Evolutionary conservation across 164 flowering plant genomes (phyloP).

Genomic region (Piper betle): DNA sequence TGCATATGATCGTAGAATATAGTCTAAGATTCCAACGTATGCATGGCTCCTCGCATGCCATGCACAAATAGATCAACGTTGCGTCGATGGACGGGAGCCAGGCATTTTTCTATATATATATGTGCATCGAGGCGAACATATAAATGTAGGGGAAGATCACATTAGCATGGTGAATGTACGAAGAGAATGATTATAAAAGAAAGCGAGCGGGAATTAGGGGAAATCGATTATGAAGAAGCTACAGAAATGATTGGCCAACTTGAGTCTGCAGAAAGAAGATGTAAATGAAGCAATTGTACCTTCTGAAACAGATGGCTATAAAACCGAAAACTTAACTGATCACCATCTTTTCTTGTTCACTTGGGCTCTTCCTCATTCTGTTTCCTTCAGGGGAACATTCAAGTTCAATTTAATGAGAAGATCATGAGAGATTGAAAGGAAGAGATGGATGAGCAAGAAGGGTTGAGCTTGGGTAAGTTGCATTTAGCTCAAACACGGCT

Average conservation of each 20-base stretch:
- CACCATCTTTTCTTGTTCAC: neutral
- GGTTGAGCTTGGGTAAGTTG: constrained; percentile 4
- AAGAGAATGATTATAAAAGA: neutral
- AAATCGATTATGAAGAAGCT: neutral
- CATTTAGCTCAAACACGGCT: neutral
- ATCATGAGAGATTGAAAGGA: neutral
- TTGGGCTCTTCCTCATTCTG: neutral
- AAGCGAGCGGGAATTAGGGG: no score
- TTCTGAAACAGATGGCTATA: no score
- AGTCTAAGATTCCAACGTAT: neutral
- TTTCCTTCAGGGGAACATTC: neutral
- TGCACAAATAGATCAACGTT: constrained; percentile 25
- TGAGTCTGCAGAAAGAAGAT: neutral
- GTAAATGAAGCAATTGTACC: no score
- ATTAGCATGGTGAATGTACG: no score
- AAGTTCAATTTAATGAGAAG: neutral
- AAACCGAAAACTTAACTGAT: no score
- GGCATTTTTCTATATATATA: constrained; percentile 23
- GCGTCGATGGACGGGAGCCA: constrained; percentile 61
- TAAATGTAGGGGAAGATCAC: no score
- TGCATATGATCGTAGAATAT: no score
- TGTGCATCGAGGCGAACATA: neutral
- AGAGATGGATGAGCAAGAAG: constrained; percentile 1
- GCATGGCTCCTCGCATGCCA: constrained; percentile 81
- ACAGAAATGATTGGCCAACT: neutral